Evolutionary conservation across 306 rosid species (phyloP).

Genomic region (Macrotyloma uniflorum): DNA sequence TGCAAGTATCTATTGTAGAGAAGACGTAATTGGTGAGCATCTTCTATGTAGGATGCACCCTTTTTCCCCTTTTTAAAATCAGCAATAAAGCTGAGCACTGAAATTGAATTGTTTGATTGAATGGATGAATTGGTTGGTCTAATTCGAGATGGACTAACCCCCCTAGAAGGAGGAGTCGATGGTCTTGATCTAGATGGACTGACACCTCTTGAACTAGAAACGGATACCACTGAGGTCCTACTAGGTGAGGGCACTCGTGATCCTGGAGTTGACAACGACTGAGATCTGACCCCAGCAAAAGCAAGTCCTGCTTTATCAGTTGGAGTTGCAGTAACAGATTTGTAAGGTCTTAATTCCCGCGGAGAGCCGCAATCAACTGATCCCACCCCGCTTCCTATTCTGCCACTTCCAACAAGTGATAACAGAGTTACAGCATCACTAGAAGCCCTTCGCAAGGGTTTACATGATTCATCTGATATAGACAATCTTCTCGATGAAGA

Average conservation of each 20-base stretch:
- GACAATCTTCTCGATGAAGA: conserved; percentile 57
- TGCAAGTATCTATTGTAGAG: conserved; percentile 76
- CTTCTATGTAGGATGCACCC: conserved; percentile 65
- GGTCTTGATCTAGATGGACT: conserved; percentile 83
- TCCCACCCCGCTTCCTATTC: conserved; percentile 47
- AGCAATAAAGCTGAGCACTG: conserved; percentile 85
- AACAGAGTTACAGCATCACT: conserved; percentile 48
- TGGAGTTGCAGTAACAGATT: conserved; percentile 43
- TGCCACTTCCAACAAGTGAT: conserved; percentile 45
- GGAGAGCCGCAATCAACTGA: conserved; percentile 47
- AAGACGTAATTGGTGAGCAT: conserved; percentile 83
- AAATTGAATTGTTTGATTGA: conserved; percentile 61
- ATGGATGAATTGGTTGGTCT: conserved; percentile 48
- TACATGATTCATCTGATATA: conserved; percentile 45
- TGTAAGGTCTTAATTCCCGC: conserved; percentile 53
- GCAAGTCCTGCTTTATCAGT: conserved; percentile 45
- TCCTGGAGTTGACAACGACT: conserved; percentile 47
- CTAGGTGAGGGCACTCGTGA: conserved; percentile 63
- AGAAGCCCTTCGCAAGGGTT: conserved; percentile 53
- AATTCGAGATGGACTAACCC: conserved; percentile 65
- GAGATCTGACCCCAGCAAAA: conserved; percentile 50
- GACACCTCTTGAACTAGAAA: conserved; percentile 61
- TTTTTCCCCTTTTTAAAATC: conserved; percentile 76
- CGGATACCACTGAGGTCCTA: conserved; percentile 40
- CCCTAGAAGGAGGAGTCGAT: conserved; percentile 78